Conservation (phyloP, 2,329 filamentous ascomycete species). For the Trichoderma sp. region DNA sequence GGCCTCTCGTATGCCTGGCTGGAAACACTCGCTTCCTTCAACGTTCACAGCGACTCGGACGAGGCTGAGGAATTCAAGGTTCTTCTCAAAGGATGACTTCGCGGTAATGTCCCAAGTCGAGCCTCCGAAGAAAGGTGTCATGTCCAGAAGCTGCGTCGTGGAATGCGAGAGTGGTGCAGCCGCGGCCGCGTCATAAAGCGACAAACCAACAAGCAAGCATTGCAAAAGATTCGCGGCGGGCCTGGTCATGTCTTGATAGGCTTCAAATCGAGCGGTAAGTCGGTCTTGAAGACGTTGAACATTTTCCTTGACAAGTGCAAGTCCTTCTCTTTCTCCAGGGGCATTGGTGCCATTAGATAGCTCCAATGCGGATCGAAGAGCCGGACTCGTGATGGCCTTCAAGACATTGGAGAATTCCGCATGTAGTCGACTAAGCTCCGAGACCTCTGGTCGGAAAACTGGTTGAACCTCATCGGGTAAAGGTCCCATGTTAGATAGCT, state of each 20-base stretch:
- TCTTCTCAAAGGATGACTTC: slow-evolving; percentile 34
- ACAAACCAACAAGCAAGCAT: slow-evolving; percentile 76
- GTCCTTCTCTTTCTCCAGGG: slow-evolving; percentile 41
- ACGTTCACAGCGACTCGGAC: slow-evolving; percentile 47
- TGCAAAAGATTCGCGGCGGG: slow-evolving; percentile 80
- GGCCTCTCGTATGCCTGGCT: slow-evolving; percentile 51
- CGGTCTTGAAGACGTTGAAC: slow-evolving; percentile 72
- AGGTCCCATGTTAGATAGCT: slow-evolving; percentile 66
- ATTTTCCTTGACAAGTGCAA: slow-evolving; percentile 58
- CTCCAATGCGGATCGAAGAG: slow-evolving; percentile 45
- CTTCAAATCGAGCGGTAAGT: slow-evolving; percentile 69
- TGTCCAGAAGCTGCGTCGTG: slow-evolving; percentile 46
- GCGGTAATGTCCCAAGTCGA: slow-evolving; percentile 38
- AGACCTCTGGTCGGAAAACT: slow-evolving; percentile 71
- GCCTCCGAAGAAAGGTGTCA: slow-evolving; percentile 62
- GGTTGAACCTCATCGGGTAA: slow-evolving; percentile 66
- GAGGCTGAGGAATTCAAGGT: slow-evolving; percentile 51
- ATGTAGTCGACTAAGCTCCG: slow-evolving; percentile 73
- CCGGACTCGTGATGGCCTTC: slow-evolving; percentile 60
- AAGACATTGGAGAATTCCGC: slow-evolving; percentile 81
- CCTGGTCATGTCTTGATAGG: slow-evolving; percentile 82
- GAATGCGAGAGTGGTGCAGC: slow-evolving; percentile 48
- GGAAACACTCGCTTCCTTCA: slow-evolving; percentile 51
- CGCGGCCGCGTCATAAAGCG: slow-evolving; percentile 54
- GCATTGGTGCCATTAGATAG: not conserved